These are phyloP conservation scores for Mediolabrus comicus DNA, from an alignment of 108 stramenopile genomes.

Conservation along the genomic window DNA sequence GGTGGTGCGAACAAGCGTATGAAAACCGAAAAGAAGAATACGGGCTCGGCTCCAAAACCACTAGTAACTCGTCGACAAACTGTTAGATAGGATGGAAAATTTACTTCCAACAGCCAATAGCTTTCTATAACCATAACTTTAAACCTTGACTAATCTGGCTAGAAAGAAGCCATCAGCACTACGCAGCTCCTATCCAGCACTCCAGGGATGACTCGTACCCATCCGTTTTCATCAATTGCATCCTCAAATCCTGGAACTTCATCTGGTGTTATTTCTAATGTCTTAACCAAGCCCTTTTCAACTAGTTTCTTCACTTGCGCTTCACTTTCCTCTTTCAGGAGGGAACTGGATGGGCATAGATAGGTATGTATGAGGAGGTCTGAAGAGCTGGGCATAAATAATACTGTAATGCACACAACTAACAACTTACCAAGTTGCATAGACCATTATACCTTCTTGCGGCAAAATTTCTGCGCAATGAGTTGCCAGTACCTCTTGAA, in stretches of 20 bases:
- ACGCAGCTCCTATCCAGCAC: conserved; percentile 44
- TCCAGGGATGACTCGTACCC: conserved; percentile 75
- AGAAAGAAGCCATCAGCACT: conserved; percentile 85
- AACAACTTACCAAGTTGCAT: conserved; percentile 86
- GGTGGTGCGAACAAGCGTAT: neutral
- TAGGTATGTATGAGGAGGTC: too few relatives aligned
- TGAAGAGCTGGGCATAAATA: too few relatives aligned
- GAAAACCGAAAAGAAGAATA: neutral
- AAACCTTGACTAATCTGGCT: conserved; percentile 50
- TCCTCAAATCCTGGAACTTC: conserved; percentile 83
- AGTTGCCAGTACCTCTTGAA: conserved; percentile 53
- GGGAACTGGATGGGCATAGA: too few relatives aligned
- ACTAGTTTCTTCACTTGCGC: conserved; percentile 68
- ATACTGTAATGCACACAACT: neutral
- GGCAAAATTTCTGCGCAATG: conserved; percentile 68
- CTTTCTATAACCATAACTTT: neutral
- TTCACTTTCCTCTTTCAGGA: conserved; percentile 64
- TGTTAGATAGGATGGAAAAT: neutral
- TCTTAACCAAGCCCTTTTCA: conserved; percentile 38
- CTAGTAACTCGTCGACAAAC: neutral
- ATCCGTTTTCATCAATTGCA: conserved; percentile 77
- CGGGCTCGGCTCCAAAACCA: neutral
- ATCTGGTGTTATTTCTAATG: conserved; percentile 55
- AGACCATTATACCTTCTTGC: conserved; percentile 69
- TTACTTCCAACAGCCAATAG: neutral